Conservation (phyloP, 805 yeast species). For the Kluyveromyces dobzhanskii region DNA sequence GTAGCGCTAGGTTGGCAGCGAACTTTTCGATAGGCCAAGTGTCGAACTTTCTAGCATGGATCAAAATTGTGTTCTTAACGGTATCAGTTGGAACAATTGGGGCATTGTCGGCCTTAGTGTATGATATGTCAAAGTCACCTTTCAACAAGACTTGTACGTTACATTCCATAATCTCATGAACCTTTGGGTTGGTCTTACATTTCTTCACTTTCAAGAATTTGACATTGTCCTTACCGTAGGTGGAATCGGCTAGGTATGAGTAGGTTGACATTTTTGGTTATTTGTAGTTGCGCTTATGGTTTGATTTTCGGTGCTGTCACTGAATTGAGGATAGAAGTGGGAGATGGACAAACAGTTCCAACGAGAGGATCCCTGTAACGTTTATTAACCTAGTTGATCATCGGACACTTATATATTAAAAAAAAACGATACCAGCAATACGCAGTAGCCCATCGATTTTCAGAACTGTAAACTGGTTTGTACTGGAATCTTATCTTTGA, state of each 20-base stretch:
- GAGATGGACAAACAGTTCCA: too few relatives aligned
- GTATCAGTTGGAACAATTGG: slow-evolving; percentile 94
- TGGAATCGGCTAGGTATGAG: slow-evolving; percentile 36
- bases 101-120: slow-evolving; percentile 81
- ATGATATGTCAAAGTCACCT: slow-evolving; percentile 73
- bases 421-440: too few relatives aligned
- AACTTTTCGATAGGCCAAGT: slow-evolving; percentile 89
- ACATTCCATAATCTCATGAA: slow-evolving; percentile 80
- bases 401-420: too few relatives aligned
- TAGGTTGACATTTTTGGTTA: slow-evolving; percentile 4
- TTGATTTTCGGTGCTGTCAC: too few relatives aligned
- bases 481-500: too few relatives aligned
- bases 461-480: too few relatives aligned
- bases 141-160: slow-evolving; percentile 66
- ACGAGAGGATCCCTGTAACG: too few relatives aligned
- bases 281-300: too few relatives aligned
- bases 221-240: slow-evolving; percentile 91
- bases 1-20: slow-evolving; percentile 77
- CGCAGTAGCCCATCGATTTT: too few relatives aligned
- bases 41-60: slow-evolving; percentile 73
- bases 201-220: slow-evolving; percentile 84
- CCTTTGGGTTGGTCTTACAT: slow-evolving; percentile 60
- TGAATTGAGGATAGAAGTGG: too few relatives aligned
- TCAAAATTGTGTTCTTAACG: slow-evolving; percentile 77
- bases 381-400: too few relatives aligned